A percentile compares a stretch with the other conserved stretches of the same genome.
phyloP scores from a whole-genome alignment of 179 eudicot species.

The Camellia oleifera region DNA sequence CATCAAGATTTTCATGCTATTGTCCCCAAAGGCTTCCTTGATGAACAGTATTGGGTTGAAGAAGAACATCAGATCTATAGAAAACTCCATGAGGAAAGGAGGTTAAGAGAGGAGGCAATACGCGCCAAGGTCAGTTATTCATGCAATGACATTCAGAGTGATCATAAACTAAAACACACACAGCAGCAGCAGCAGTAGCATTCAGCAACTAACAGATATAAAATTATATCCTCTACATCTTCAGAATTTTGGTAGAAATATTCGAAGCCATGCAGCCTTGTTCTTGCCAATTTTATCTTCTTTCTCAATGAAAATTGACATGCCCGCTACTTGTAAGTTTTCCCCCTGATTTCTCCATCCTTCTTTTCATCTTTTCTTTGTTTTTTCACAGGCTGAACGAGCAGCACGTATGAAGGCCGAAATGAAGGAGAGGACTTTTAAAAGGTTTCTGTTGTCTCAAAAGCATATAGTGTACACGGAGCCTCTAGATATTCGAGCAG shows the following conservation, averaged over 20 bases:
- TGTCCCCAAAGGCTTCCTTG: conserved; percentile 58
- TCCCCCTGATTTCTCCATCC: background rate
- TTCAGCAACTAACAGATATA: no score
- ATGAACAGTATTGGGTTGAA: conserved; percentile 75
- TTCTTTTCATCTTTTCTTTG: background rate
- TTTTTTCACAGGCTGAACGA: conserved; percentile 59
- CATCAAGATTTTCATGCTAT: conserved; percentile 82
- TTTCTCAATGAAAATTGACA: background rate
- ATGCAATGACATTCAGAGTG: background rate
- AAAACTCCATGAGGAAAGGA: conserved; percentile 80
- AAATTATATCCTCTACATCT: no score
- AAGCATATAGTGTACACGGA: conserved; percentile 91
- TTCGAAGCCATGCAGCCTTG: no score
- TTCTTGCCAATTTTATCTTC: background rate
- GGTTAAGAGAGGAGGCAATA: conserved; percentile 56
- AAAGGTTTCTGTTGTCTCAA: conserved; percentile 83
- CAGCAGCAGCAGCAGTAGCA: no score
- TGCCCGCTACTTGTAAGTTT: background rate
- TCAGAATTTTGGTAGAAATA: no score
- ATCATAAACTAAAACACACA: background rate
- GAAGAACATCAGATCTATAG: conserved; percentile 66
- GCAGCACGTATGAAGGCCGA: conserved; percentile 82
- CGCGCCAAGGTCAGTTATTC: conserved; percentile 72
- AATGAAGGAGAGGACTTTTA: conserved; percentile 73
- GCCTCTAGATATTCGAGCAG: conserved; percentile 88